These are phyloP conservation scores for Pelargonium australe DNA, from an alignment of 441 rosid species.

Conservation along the genomic window DNA sequence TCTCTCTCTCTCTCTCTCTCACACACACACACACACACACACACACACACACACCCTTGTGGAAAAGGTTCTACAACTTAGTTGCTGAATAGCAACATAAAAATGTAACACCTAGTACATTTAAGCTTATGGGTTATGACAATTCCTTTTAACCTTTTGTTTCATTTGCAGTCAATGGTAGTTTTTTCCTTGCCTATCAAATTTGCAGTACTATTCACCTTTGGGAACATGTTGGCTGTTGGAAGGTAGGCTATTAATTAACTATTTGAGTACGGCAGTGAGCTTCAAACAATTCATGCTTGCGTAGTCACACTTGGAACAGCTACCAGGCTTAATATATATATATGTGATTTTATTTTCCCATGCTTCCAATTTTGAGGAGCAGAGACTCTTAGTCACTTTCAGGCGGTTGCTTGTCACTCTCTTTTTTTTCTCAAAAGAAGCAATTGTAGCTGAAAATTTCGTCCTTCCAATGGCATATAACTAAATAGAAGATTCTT, in stretches of 20 bases:
- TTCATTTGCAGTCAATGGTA: slow-evolving; percentile 60
- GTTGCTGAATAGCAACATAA: not conserved
- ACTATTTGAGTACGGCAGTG: not conserved
- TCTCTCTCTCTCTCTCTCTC: too few species aligned
- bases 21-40: too few species aligned
- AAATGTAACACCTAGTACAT: not conserved
- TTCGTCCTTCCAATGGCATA: too few species aligned
- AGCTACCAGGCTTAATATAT: too few species aligned
- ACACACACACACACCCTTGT: not conserved
- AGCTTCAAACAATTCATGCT: too few species aligned
- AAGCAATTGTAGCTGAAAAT: too few species aligned
- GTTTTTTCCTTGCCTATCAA: slow-evolving; percentile 75
- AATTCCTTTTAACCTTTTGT: not conserved
- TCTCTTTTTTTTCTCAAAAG: too few species aligned
- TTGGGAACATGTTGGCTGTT: slow-evolving; percentile 80
- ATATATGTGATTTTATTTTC: too few species aligned
- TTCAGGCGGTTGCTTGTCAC: not conserved
- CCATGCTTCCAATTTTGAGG: too few species aligned
- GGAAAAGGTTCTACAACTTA: not conserved
- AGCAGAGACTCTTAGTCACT: too few species aligned
- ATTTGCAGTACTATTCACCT: slow-evolving; percentile 80
- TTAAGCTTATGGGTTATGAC: not conserved
- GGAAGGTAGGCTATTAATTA: slow-evolving; percentile 58
- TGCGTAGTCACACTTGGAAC: too few species aligned
- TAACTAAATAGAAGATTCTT: not conserved